Base-by-base conservation (phyloP, 1,139 yeast species). In the Meyerozyma elateridarum region DNA sequence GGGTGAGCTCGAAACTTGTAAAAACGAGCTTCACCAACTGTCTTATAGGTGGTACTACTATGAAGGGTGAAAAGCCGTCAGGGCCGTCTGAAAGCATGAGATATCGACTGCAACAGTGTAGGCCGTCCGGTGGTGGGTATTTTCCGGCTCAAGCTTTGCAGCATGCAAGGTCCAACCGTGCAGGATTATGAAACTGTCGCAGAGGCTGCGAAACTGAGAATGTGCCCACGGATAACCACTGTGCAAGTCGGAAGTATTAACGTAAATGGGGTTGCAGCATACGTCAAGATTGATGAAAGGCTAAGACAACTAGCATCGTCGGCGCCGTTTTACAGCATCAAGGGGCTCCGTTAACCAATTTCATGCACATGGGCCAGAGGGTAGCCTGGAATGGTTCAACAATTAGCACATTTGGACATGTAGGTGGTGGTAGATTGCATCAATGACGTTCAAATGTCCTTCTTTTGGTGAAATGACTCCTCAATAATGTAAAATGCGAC, bases 141-240 rank as follows among this genome's bases (percentile, higher is more conserved):
- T 22, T n/a, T 9, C 15, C 9, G 15, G 15, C 15, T 15, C 4
- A 5, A 6, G 8, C 12, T 13, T n/a, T 22, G 25, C 25, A 22
- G 11, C 13, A 14, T 22, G 25, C 25, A 22, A 5, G 25, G 25
- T 22, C 15, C 13, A 11, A n/a, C 25, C 25, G 12, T 22, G 25
- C 25, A 22, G 25, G 25, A 22, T 13, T 11, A n/a, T 22, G 25
- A 22, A 22, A 22, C 25, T 14, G 8, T 6, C 25, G 3, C n/a
- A 12, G 11, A n/a, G 9, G 14, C 5, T 22, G 13, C 7, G n/a
- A 15, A 13, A 9, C 8, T 13, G 11, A 4, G 25, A 15, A 22
- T 22, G 25, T 8, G 14, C 5, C 14, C 8, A n/a, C 5, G 25
- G 13, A 8, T n/a, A 12, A 5, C 2, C 5, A 9, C 25, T 22